These are phyloP conservation scores for Castanopsis chinensis DNA, from an alignment of 306 rosid species.

Conservation along the genomic window DNA sequence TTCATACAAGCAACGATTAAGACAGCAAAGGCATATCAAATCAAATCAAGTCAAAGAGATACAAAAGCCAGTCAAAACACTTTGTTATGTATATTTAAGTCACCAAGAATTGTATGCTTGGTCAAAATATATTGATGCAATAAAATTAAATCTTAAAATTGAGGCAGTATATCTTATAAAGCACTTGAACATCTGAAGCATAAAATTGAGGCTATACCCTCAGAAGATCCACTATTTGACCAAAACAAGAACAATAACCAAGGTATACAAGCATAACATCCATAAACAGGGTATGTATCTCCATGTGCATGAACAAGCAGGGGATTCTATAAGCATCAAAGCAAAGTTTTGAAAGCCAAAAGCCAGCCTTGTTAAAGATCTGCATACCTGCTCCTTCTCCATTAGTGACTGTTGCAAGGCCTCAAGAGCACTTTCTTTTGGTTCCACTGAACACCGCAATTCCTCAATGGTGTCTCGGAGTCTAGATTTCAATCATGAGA, in stretches of 20 bases:
- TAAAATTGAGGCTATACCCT: background rate
- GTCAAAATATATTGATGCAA: background rate
- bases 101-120: background rate
- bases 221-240: slow-evolving; percentile 9
- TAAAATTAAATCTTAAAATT: background rate
- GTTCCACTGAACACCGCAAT: slow-evolving; percentile 71
- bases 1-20: background rate
- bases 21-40: slow-evolving; percentile 9
- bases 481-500: slow-evolving; percentile 40
- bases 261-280: slow-evolving; percentile 20
- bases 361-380: background rate
- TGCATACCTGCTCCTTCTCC: slow-evolving; percentile 90
- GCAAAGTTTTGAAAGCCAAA: slow-evolving; percentile 2
- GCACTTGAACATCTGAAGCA: background rate
- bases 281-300: slow-evolving; percentile 5
- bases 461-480: slow-evolving; percentile 96
- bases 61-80: background rate
- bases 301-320: slow-evolving; percentile 7
- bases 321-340: background rate
- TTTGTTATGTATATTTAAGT: background rate
- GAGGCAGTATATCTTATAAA: background rate
- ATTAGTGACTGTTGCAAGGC: slow-evolving; percentile 69
- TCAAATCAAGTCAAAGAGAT: background rate
- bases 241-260: background rate
- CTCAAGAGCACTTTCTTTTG: slow-evolving; percentile 85